Conservation (phyloP, 495 filamentous ascomycete genomes). For the Hyaloscypha bicolor region DNA sequence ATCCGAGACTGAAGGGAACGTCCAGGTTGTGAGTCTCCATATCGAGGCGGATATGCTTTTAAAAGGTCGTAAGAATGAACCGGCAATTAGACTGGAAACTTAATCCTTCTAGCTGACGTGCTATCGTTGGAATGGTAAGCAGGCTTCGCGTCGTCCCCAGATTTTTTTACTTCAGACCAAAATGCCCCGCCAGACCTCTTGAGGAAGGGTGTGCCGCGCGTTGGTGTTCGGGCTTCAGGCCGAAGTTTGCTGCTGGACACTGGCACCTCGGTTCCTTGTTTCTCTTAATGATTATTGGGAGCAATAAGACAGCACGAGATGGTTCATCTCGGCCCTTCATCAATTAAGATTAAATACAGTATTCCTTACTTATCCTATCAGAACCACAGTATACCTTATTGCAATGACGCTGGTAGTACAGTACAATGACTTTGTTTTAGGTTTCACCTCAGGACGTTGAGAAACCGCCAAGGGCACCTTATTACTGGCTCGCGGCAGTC, state of each 20-base stretch:
- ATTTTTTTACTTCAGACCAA: background rate
- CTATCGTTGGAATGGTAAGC: background rate
- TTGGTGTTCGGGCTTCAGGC: background rate
- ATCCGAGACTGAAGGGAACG: constrained; percentile 5
- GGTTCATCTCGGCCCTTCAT: background rate
- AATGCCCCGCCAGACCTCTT: constrained; percentile 6
- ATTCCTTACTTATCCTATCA: background rate
- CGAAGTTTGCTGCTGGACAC: background rate
- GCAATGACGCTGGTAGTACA: background rate
- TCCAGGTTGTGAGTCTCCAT: background rate
- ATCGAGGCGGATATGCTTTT: background rate
- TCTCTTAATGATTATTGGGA: background rate
- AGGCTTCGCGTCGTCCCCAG: constrained; percentile 16
- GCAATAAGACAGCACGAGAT: background rate
- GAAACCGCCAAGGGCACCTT: background rate
- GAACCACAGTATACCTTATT: too few relatives aligned
- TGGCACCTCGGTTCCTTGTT: background rate
- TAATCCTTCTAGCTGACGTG: background rate
- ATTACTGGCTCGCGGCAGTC: constrained; percentile 20
- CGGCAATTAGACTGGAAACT: background rate
- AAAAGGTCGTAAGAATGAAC: background rate
- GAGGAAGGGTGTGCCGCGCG: background rate
- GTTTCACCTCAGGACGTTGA: background rate
- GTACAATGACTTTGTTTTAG: background rate
- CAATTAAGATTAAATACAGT: background rate